Percentiles rank a stretch among this genome's conserved stretches.
Conservation (phyloP, 2,329 filamentous ascomycete species). For the Cyphellophora attinorum region DNA sequence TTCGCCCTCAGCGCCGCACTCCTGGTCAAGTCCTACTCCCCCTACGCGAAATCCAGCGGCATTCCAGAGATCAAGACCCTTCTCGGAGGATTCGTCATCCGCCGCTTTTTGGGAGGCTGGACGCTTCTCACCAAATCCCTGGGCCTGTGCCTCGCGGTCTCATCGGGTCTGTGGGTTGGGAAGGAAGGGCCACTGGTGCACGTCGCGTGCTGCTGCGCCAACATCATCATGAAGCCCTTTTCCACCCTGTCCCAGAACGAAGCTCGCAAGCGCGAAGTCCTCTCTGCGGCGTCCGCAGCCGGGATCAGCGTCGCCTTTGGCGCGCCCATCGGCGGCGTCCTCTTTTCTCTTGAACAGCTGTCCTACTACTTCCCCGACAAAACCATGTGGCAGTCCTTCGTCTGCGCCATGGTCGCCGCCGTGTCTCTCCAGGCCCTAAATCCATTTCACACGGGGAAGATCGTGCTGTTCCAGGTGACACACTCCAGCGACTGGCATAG, state of each 20-base stretch:
- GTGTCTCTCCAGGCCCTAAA: slow-evolving; percentile 88
- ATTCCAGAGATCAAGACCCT: slow-evolving; percentile 98
- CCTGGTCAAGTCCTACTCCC: slow-evolving; percentile 72
- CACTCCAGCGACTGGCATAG: slow-evolving; percentile 89
- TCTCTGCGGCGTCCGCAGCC: slow-evolving; percentile 84
- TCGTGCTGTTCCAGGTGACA: slow-evolving; percentile 91
- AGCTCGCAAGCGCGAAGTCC: slow-evolving; percentile 82
- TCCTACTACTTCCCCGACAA: slow-evolving; percentile 98
- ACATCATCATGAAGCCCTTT: slow-evolving; percentile 86
- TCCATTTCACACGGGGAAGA: slow-evolving; percentile 88
- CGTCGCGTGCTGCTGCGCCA: slow-evolving; percentile 92
- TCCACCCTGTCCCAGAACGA: slow-evolving; percentile 75
- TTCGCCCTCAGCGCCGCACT: slow-evolving; percentile 71
- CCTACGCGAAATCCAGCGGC: slow-evolving; percentile 86
- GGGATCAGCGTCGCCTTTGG: slow-evolving; percentile 93
- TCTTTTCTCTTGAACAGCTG: slow-evolving; percentile 94
- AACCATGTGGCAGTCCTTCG: slow-evolving; percentile 99
- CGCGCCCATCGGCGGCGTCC: slow-evolving; percentile 82
- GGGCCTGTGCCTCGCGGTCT: slow-evolving; percentile 81
- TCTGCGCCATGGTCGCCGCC: slow-evolving; percentile 97
- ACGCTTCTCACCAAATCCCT: slow-evolving; percentile 83
- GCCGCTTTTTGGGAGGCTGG: slow-evolving; percentile 76
- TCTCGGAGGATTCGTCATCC: slow-evolving; percentile 85
- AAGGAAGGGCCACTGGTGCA: slow-evolving; percentile 95
- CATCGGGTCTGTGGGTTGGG: slow-evolving; percentile 90